Evolutionary conservation across 192 early-diverging fungal species (phyloP).

Genomic region (Backusella mclennaniae): DNA sequence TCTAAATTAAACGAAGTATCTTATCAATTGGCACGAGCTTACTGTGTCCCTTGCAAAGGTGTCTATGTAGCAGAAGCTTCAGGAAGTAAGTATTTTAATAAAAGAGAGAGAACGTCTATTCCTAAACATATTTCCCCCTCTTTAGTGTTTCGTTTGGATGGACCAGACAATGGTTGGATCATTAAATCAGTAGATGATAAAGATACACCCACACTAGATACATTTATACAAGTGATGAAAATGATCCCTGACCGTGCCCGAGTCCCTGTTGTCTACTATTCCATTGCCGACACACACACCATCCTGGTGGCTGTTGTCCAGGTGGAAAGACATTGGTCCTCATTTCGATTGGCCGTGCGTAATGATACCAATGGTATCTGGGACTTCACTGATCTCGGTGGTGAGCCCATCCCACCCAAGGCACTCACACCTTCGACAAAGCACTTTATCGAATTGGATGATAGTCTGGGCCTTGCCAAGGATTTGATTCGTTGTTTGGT

Average conservation of each 20-base stretch:
- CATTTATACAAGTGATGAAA: slow-evolving; percentile 74
- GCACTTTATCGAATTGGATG: slow-evolving; percentile 64
- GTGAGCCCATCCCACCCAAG: slow-evolving; percentile 55
- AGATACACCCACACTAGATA: slow-evolving; percentile 70
- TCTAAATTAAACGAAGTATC: slow-evolving; percentile 70
- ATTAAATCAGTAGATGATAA: slow-evolving; percentile 70
- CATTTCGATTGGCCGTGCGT: slow-evolving; percentile 68
- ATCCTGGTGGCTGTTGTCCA: slow-evolving; percentile 64
- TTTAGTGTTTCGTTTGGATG: slow-evolving; percentile 68
- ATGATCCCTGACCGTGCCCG: slow-evolving; percentile 72
- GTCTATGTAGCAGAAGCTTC: slow-evolving; percentile 72
- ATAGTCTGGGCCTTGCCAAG: slow-evolving; percentile 60
- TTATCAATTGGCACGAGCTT: slow-evolving; percentile 69
- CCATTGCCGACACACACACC: slow-evolving; percentile 76
- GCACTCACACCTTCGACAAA: slow-evolving; percentile 59
- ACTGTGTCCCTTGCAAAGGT: slow-evolving; percentile 69
- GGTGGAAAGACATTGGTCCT: slow-evolving; percentile 73
- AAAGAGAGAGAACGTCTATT: background rate
- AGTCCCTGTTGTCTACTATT: slow-evolving; percentile 76
- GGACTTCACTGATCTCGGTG: slow-evolving; percentile 71
- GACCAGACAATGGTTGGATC: slow-evolving; percentile 72
- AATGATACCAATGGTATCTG: slow-evolving; percentile 73
- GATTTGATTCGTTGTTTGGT: slow-evolving; percentile 67
- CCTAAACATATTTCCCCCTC: no score
- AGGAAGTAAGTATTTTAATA: slow-evolving; percentile 36